Evolutionary conservation across 306 rosid species (phyloP).

Genomic region (Trifolium dubium): DNA sequence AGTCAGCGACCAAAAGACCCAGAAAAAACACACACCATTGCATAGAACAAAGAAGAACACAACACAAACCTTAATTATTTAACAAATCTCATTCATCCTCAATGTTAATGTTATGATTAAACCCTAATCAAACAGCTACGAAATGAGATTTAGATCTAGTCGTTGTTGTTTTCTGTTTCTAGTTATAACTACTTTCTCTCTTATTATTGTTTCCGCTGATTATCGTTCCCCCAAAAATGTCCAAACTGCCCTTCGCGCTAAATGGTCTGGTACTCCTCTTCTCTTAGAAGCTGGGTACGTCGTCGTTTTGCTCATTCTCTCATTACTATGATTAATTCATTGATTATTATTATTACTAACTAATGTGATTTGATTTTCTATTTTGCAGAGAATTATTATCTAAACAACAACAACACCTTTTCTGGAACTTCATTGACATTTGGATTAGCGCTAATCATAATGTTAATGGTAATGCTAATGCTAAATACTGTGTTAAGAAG

Average conservation of each 20-base stretch:
- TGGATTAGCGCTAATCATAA: constrained; percentile 55
- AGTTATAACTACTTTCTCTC: not conserved
- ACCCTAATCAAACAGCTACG: not conserved
- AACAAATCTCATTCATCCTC: not conserved
- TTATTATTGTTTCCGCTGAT: constrained; percentile 35
- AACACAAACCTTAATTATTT: not conserved
- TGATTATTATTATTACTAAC: no score
- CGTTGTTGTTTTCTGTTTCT: not conserved
- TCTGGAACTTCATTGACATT: constrained; percentile 79
- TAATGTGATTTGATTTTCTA: not conserved
- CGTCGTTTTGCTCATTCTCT: not conserved
- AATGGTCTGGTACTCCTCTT: constrained; percentile 88
- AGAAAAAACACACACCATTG: not conserved
- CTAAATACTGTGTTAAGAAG: constrained; percentile 70
- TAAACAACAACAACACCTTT: constrained; percentile 62
- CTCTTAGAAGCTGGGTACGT: constrained; percentile 90
- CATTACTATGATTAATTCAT: no score
- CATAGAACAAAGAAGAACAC: not conserved
- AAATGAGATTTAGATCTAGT: constrained; percentile 30
- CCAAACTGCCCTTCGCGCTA: constrained; percentile 74
- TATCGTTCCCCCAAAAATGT: constrained; percentile 74
- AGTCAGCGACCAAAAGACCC: not conserved
- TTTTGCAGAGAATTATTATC: constrained; percentile 72
- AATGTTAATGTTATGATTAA: not conserved
- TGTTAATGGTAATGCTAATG: constrained; percentile 38